These are phyloP conservation scores for Trypanosoma rangeli DNA, from an alignment of 208 protist species.

Conservation along the genomic window DNA sequence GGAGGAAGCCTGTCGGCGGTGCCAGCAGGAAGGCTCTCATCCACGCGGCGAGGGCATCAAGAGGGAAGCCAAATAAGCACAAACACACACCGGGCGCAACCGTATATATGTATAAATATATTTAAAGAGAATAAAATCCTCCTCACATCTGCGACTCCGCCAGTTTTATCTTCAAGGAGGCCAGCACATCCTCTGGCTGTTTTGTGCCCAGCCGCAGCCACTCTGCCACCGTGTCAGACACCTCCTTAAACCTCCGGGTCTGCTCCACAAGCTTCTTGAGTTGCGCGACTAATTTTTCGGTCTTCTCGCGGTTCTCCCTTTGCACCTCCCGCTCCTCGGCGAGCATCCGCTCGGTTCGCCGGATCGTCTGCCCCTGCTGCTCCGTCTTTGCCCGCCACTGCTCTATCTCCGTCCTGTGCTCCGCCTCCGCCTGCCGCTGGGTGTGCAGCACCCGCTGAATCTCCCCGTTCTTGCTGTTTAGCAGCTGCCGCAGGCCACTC, in stretches of 20 bases:
- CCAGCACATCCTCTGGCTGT: conserved; percentile 60
- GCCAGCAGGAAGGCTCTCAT: not conserved
- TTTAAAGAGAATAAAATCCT: not conserved
- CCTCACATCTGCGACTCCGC: not conserved
- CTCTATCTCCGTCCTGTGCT: conserved; percentile 39
- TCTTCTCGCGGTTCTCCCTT: conserved; percentile 41
- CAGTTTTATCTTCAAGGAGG: conserved; percentile 28
- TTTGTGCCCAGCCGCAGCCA: conserved; percentile 23
- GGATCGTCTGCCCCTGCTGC: conserved; percentile 48
- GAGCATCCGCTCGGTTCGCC: conserved; percentile 36
- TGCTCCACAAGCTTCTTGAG: conserved; percentile 58
- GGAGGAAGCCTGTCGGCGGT: not conserved
- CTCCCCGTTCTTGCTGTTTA: conserved; percentile 63
- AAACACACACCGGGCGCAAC: not conserved
- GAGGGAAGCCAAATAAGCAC: not conserved
- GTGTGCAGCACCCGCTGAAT: conserved; percentile 46
- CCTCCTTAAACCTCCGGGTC: conserved; percentile 42
- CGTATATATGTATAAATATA: not conserved
- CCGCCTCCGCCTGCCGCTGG: conserved; percentile 42
- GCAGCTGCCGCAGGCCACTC: conserved; percentile 49
- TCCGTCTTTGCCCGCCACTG: conserved; percentile 50
- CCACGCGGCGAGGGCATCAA: not conserved
- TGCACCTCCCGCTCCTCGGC: conserved; percentile 34
- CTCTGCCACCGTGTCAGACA: conserved; percentile 31
- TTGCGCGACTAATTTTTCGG: conserved; percentile 34